Conservation (phyloP, 2,329 filamentous ascomycete genomes). For the Aspergillus aculeatus region DNA sequence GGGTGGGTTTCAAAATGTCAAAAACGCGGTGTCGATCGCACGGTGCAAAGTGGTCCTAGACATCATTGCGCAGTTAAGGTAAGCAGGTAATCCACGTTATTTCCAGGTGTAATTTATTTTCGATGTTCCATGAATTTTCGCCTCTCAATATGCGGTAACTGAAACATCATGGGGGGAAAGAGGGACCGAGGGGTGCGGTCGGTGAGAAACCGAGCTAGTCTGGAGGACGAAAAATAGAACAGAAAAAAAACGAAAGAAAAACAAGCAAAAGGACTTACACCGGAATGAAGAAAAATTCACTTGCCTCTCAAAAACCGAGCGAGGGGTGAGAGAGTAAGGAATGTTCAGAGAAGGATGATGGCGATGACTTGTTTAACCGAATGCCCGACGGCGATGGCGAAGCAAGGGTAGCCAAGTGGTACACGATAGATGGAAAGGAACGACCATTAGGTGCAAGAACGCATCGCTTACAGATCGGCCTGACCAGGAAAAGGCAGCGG, state of each 20-base stretch:
- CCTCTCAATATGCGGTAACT: not conserved
- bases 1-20: slow-evolving; percentile 11
- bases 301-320: slow-evolving; percentile 8
- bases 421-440: slow-evolving; percentile 18
- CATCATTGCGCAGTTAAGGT: slow-evolving; percentile 20
- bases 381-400: slow-evolving; percentile 22
- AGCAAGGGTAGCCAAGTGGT: slow-evolving; percentile 25
- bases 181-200: not conserved
- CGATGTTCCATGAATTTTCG: not conserved
- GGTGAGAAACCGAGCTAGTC: not conserved
- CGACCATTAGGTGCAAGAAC: slow-evolving; percentile 21
- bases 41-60: slow-evolving; percentile 18
- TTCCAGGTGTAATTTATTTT: slow-evolving; percentile 1
- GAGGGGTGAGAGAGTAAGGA: slow-evolving; percentile 16
- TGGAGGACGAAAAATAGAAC: not conserved
- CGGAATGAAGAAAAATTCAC: not conserved
- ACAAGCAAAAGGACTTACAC: not conserved
- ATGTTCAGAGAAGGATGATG: slow-evolving; percentile 17
- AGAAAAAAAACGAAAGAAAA: not conserved
- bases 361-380: slow-evolving; percentile 20
- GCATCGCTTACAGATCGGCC: slow-evolving; percentile 19
- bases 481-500: slow-evolving; percentile 1
- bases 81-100: slow-evolving; percentile 18
- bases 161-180: not conserved
- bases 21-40: slow-evolving; percentile 18